phyloP scores from a whole-genome alignment of 2,329 filamentous ascomycete genomes.

The Fusarium ambrosium region DNA sequence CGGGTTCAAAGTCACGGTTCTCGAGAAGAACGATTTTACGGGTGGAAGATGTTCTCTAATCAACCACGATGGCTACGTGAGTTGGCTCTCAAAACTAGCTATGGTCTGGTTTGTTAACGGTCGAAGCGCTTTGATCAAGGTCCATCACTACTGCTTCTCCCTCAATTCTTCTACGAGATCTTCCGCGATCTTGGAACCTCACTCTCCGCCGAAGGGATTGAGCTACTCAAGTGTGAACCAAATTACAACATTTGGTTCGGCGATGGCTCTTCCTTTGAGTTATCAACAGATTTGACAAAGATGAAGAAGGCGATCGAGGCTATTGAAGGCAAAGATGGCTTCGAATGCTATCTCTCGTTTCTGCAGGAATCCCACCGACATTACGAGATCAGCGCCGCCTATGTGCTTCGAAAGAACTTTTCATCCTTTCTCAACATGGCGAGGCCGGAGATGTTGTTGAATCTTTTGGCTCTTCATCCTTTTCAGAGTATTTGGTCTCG shows the following conservation, averaged over 20 bases:
- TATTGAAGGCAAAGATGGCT: slow-evolving; percentile 80
- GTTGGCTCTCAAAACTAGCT: background rate
- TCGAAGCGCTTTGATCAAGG: slow-evolving; percentile 79
- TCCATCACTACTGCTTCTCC: slow-evolving; percentile 79
- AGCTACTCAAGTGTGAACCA: slow-evolving; percentile 78
- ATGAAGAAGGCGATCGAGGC: slow-evolving; percentile 81
- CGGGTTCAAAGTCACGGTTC: slow-evolving; percentile 78
- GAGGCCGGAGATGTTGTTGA: slow-evolving; percentile 68
- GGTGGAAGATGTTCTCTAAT: slow-evolving; percentile 80
- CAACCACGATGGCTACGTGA: slow-evolving; percentile 63
- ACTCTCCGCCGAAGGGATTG: slow-evolving; percentile 74
- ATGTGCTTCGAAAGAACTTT: slow-evolving; percentile 78
- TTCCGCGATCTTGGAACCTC: slow-evolving; percentile 78
- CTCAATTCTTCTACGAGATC: slow-evolving; percentile 76
- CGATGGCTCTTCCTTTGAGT: slow-evolving; percentile 73
- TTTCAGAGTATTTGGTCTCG: slow-evolving; percentile 79
- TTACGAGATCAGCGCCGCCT: slow-evolving; percentile 75
- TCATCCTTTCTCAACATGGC: slow-evolving; percentile 69
- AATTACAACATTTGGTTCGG: slow-evolving; percentile 83
- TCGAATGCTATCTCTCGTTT: slow-evolving; percentile 76
- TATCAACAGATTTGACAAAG: slow-evolving; percentile 75
- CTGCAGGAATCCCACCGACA: slow-evolving; percentile 76
- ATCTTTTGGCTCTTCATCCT: slow-evolving; percentile 74
- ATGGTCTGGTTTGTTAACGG: background rate
- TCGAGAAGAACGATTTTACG: slow-evolving; percentile 82